These are phyloP conservation scores for Cercospora janseana DNA, from an alignment of 2,329 filamentous ascomycete species.

Conservation along the genomic window DNA sequence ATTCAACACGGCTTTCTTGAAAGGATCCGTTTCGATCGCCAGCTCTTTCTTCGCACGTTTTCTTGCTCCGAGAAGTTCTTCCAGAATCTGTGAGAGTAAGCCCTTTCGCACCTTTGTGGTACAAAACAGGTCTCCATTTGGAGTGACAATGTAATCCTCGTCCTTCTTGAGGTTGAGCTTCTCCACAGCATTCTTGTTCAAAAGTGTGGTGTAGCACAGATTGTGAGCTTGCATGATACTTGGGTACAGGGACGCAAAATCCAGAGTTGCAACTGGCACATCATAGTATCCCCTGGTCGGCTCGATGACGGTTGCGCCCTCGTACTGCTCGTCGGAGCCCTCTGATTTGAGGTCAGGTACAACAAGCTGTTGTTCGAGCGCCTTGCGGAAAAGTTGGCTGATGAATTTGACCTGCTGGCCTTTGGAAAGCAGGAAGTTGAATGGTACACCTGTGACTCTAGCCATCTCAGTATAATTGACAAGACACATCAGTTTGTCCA, in stretches of 20 bases:
- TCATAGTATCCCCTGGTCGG: slow-evolving; percentile 91
- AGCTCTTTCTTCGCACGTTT: slow-evolving; percentile 93
- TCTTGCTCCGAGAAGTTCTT: slow-evolving; percentile 85
- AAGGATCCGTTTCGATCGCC: slow-evolving; percentile 83
- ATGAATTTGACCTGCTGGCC: slow-evolving; percentile 98
- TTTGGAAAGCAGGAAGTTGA: slow-evolving; percentile 86
- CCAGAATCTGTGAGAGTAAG: slow-evolving; percentile 88
- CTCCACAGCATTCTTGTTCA: slow-evolving; percentile 75
- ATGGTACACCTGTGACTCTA: slow-evolving; percentile 96
- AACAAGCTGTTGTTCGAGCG: slow-evolving; percentile 86
- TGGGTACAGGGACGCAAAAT: slow-evolving; percentile 97
- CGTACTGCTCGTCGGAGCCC: slow-evolving; percentile 79
- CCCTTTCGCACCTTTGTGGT: slow-evolving; percentile 88
- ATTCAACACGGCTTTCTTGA: slow-evolving; percentile 97
- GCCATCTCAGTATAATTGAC: slow-evolving; percentile 99
- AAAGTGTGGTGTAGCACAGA: slow-evolving; percentile 90
- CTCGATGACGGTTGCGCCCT: slow-evolving; percentile 97
- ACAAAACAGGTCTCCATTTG: slow-evolving; percentile 89
- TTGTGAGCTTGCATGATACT: slow-evolving; percentile 99
- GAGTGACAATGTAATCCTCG: slow-evolving; percentile 94
- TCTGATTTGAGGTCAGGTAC: slow-evolving; percentile 81
- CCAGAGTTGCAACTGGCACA: slow-evolving; percentile 90
- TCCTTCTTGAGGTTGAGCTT: slow-evolving; percentile 76
- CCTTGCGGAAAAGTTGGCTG: slow-evolving; percentile 94
- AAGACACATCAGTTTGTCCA: slow-evolving; percentile 98